phyloP scores from a whole-genome alignment of 2,329 filamentous ascomycete genomes.

The Alternaria longipes region DNA sequence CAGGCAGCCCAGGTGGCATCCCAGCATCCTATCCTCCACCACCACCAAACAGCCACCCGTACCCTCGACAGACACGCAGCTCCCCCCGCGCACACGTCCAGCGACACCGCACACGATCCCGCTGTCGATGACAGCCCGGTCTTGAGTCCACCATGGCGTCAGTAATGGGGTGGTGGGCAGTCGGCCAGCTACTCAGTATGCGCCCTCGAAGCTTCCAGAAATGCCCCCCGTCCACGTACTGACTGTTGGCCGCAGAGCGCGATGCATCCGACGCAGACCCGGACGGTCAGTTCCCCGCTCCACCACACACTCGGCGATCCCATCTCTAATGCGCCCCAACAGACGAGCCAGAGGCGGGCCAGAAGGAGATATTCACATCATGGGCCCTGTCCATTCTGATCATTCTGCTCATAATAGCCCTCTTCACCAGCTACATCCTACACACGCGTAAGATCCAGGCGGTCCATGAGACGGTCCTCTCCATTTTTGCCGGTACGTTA shows the following conservation, averaged over 20 bases:
- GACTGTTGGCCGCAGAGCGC: conserved; percentile 46
- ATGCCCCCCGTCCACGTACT: conserved; percentile 8
- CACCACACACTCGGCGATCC: conserved; percentile 16
- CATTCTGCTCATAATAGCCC: conserved; percentile 88
- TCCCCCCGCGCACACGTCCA: conserved; percentile 8
- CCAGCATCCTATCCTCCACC: conserved; percentile 22
- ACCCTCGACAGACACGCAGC: conserved; percentile 13
- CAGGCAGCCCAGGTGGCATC: conserved; percentile 14
- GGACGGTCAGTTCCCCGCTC: conserved; percentile 50
- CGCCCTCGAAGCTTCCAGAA: conserved; percentile 9
- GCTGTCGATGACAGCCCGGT: conserved; percentile 40
- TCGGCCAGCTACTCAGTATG: conserved; percentile 53
- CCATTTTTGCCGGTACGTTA: conserved; percentile 86
- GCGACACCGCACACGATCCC: conserved; percentile 12
- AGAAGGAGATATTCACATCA: conserved; percentile 94
- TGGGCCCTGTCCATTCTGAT: conserved; percentile 98
- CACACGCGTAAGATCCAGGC: conserved; percentile 97
- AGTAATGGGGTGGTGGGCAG: conserved; percentile 48
- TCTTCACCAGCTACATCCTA: conserved; percentile 96
- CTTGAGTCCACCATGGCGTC: conserved; percentile 51
- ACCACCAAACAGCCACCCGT: conserved; percentile 28
- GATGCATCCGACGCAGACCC: conserved; percentile 59
- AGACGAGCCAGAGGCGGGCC: conserved; percentile 79
- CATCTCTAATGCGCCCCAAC: conserved; percentile 50
- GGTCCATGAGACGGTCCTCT: conserved; percentile 96